phyloP scores from a whole-genome alignment of 2,329 filamentous ascomycete genomes.

The Stemphylium beticola region DNA sequence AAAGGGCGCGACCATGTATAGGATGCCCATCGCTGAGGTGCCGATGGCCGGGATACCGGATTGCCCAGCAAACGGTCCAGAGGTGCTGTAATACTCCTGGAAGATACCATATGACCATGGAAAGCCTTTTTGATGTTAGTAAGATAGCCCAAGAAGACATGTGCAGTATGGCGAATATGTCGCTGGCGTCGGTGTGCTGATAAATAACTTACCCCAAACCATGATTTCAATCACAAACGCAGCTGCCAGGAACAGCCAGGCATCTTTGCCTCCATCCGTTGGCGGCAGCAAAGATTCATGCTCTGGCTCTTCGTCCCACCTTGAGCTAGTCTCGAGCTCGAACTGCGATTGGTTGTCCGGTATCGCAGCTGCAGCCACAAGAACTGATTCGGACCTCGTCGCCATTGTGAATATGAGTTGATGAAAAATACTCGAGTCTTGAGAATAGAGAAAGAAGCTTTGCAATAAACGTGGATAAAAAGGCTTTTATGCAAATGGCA shows the following conservation, averaged over 20 bases:
- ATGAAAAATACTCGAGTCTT: not conserved
- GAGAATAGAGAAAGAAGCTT: no score
- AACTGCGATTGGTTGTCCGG: constrained; percentile 2
- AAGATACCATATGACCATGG: constrained; percentile 74
- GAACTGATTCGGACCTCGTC: not conserved
- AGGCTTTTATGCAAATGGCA: no score
- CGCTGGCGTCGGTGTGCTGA: not conserved
- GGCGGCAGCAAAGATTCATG: constrained; percentile 46
- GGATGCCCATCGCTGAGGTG: constrained; percentile 64
- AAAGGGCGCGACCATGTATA: constrained; percentile 54
- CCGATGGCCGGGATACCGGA: constrained; percentile 67
- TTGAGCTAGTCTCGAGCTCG: constrained; percentile 6
- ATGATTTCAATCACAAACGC: constrained; percentile 59
- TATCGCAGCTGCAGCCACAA: not conserved
- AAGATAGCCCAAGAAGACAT: not conserved
- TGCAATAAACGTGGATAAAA: no score
- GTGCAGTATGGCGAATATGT: not conserved
- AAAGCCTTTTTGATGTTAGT: constrained; percentile 59
- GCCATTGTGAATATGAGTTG: not conserved
- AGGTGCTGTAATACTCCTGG: constrained; percentile 69
- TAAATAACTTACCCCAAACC: constrained; percentile 51
- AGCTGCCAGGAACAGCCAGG: constrained; percentile 59
- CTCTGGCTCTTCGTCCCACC: constrained; percentile 12
- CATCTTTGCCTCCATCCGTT: constrained; percentile 58
- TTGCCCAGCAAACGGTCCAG: constrained; percentile 62